Evolutionary conservation across 2,329 filamentous ascomycete genomes (phyloP).

Genomic region (Clarireedia monteithiana): DNA sequence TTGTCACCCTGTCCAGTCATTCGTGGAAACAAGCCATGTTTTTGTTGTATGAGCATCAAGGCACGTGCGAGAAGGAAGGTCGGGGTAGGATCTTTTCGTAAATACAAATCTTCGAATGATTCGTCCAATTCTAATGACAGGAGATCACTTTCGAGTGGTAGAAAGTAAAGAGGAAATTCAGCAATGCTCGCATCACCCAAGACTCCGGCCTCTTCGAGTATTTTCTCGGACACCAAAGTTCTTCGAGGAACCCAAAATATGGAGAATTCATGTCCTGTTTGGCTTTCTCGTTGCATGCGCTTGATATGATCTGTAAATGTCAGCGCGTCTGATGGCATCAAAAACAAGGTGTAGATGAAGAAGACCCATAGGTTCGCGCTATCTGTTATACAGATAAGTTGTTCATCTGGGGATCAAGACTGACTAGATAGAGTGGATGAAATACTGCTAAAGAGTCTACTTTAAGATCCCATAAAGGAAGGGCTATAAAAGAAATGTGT

Average conservation of each 20-base stretch:
- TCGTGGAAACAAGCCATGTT: conserved; percentile 86
- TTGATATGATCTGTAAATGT: conserved; percentile 78
- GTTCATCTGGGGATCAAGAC: conserved; percentile 47
- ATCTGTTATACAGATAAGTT: conserved; percentile 9
- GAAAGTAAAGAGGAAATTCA: conserved; percentile 82
- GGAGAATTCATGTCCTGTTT: conserved; percentile 90
- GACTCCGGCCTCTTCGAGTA: conserved; percentile 88
- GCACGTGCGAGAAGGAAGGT: conserved; percentile 84
- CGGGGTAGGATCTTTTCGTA: conserved; percentile 86
- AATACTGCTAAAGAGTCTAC: conserved; percentile 49
- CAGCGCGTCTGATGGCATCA: conserved; percentile 50
- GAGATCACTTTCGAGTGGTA: conserved; percentile 85
- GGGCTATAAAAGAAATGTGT: not conserved
- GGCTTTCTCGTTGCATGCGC: conserved; percentile 77
- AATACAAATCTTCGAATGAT: conserved; percentile 78
- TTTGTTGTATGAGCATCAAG: conserved; percentile 87
- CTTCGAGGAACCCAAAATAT: conserved; percentile 94
- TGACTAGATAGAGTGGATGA: conserved; percentile 47
- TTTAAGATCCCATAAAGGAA: conserved; percentile 43
- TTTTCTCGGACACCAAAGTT: conserved; percentile 82
- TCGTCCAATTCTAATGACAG: conserved; percentile 85
- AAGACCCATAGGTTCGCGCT: conserved; percentile 37
- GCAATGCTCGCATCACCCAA: conserved; percentile 85
- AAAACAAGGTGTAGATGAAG: conserved; percentile 25
- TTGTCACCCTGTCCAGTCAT: conserved; percentile 96